A percentile compares a stretch with the other conserved stretches of the same genome.
Conservation (phyloP, 345 rosid species). For the Populus simonii region DNA sequence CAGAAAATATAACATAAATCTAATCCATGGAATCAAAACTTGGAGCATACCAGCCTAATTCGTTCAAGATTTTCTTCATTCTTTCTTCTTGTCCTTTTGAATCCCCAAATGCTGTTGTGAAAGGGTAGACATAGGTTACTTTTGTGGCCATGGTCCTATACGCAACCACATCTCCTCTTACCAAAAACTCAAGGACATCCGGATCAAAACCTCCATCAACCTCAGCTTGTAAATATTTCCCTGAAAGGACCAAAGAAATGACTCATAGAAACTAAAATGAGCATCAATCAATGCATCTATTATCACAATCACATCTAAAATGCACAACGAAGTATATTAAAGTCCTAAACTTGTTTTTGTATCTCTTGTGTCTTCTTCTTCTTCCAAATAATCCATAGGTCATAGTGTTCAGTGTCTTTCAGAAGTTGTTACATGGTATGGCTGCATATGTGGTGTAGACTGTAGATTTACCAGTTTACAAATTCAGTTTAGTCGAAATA, state of each 20-base stretch:
- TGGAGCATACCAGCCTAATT: conserved; percentile 82
- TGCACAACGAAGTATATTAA: not conserved
- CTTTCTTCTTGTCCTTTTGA: conserved; percentile 82
- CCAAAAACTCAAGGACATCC: conserved; percentile 78
- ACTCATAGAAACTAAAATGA: not conserved
- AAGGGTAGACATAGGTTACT: conserved; percentile 84
- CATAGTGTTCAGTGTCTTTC: not conserved
- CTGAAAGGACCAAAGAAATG: conserved; percentile 27
- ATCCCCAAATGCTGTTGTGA: conserved; percentile 86
- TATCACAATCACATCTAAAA: not conserved
- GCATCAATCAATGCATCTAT: not conserved
- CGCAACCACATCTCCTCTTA: conserved; percentile 69
- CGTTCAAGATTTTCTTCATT: conserved; percentile 57
- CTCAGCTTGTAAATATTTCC: conserved; percentile 70
- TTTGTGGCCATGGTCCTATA: conserved; percentile 76
- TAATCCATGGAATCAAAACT: conserved; percentile 77
- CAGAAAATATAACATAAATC: not conserved
- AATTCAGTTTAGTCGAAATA: conserved; percentile 23
- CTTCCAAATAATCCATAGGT: not conserved
- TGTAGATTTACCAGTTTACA: not conserved
- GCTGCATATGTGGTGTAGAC: not conserved
- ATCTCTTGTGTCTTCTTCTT: not conserved
- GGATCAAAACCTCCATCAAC: conserved; percentile 70
- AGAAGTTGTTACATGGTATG: not conserved
- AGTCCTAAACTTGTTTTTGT: not conserved